Conservation (phyloP, 1,284 basidiomycete species). For the Tilletia horrida region DNA sequence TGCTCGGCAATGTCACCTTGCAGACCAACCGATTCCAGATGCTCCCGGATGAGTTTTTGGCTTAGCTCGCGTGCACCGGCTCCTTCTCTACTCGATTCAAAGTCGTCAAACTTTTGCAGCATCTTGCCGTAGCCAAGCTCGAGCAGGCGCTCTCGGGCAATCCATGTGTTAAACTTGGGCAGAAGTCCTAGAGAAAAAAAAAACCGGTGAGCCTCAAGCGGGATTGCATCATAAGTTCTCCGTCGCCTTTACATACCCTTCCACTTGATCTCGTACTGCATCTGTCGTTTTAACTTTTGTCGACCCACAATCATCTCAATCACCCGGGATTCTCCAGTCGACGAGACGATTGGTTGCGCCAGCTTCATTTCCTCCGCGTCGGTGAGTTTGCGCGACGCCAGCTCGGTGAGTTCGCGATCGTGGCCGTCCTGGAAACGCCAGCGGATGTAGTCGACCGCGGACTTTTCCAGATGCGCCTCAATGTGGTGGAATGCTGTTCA, state of each 20-base stretch:
- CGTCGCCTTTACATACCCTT: constrained; percentile 32
- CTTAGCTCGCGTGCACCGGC: constrained; percentile 66
- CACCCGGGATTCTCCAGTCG: constrained; percentile 85
- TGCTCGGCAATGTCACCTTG: constrained; percentile 63
- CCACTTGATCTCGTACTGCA: constrained; percentile 98
- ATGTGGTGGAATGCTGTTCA: constrained; percentile 47
- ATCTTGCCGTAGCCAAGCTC: constrained; percentile 87
- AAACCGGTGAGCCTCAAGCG: neutral
- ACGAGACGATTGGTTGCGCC: constrained; percentile 85
- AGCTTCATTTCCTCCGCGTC: constrained; percentile 77
- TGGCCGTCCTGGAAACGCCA: constrained; percentile 99
- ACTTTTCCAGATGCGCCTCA: constrained; percentile 55
- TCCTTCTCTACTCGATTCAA: constrained; percentile 75
- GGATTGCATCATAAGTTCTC: neutral
- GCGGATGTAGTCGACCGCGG: constrained; percentile 60
- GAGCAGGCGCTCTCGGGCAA: constrained; percentile 82
- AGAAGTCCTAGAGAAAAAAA: constrained; percentile 65
- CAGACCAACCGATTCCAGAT: constrained; percentile 71
- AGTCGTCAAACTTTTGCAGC: constrained; percentile 92
- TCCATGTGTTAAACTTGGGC: constrained; percentile 90
- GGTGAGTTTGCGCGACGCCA: constrained; percentile 81
- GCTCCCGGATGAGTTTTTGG: constrained; percentile 53
- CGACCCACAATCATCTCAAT: constrained; percentile 87
- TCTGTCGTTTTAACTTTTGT: constrained; percentile 88
- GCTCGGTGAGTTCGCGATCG: constrained; percentile 91